These are phyloP conservation scores for Aquilaria yunnanensis DNA, from an alignment of 345 rosid species.

Conservation along the genomic window DNA sequence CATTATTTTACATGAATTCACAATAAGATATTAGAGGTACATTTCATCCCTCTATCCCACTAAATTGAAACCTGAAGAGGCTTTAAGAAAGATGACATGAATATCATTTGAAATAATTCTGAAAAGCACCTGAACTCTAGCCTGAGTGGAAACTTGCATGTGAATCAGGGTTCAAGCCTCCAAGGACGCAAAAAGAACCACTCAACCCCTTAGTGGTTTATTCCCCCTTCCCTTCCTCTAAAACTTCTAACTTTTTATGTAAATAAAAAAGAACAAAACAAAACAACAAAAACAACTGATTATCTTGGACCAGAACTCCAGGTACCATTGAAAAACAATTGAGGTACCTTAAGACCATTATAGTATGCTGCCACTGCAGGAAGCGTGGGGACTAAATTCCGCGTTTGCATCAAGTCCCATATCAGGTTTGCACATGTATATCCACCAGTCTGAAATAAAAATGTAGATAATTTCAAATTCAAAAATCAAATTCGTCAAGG, in stretches of 20 bases:
- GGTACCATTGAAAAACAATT: background rate
- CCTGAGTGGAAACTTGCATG: too few relatives aligned
- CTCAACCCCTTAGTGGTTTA: too few relatives aligned
- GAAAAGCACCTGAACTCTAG: background rate
- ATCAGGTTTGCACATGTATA: conserved; percentile 75
- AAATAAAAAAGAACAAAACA: conserved; percentile 2
- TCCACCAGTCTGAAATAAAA: conserved; percentile 62
- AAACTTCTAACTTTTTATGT: too few relatives aligned
- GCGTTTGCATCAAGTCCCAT: conserved; percentile 92
- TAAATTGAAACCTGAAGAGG: too few relatives aligned
- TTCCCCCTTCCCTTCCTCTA: too few relatives aligned
- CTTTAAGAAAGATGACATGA: too few relatives aligned
- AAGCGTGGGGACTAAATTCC: conserved; percentile 31
- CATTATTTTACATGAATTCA: too few relatives aligned
- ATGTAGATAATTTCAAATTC: background rate
- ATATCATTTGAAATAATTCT: too few relatives aligned
- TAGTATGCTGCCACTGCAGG: conserved; percentile 82
- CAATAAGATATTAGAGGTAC: too few relatives aligned
- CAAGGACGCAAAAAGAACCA: too few relatives aligned
- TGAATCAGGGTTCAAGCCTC: too few relatives aligned
- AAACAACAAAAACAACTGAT: conserved; percentile 4
- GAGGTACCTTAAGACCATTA: conserved; percentile 66
- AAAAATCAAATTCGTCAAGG: background rate
- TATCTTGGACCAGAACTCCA: conserved; percentile 1
- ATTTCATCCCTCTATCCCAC: too few relatives aligned